Evolutionary conservation across 768 basidiomycete species (phyloP).

Genomic region (Coprinopsis strossmayeri): DNA sequence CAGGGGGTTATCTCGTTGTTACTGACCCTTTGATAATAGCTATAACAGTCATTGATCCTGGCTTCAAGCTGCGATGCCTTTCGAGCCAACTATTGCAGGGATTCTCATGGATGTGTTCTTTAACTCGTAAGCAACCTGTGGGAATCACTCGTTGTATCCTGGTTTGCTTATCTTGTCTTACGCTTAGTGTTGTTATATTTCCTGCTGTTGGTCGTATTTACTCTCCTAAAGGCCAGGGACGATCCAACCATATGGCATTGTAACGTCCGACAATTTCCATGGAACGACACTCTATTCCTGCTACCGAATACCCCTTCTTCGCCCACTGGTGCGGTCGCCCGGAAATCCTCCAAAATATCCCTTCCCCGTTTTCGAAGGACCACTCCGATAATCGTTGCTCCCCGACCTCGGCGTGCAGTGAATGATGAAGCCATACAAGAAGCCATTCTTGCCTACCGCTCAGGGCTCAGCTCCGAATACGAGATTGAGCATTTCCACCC

Average conservation of each 20-base stretch:
- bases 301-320: slow-evolving; percentile 29
- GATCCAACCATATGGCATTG: slow-evolving; percentile 48
- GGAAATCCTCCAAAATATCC: slow-evolving; percentile 16
- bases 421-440: slow-evolving; percentile 17
- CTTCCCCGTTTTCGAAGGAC: slow-evolving; percentile 27
- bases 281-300: slow-evolving; percentile 19
- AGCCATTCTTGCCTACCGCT: slow-evolving; percentile 29
- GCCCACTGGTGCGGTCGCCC: slow-evolving; percentile 12
- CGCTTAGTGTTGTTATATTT: slow-evolving; percentile 54
- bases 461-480: slow-evolving; percentile 36
- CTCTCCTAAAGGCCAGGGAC: slow-evolving; percentile 31
- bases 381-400: slow-evolving; percentile 35
- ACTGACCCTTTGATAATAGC: no score
- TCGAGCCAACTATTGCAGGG: slow-evolving; percentile 52
- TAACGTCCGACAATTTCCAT: slow-evolving; percentile 38
- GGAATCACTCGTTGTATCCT: background rate
- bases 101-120: slow-evolving; percentile 49
- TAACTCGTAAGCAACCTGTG: slow-evolving; percentile 22
- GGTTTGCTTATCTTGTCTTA: background rate
- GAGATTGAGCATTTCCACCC: slow-evolving; percentile 46
- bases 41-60: background rate
- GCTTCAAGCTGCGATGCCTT: slow-evolving; percentile 29
- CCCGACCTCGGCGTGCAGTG: slow-evolving; percentile 31
- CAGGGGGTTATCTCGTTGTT: no score
- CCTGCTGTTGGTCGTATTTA: slow-evolving; percentile 36